A percentile compares a stretch with the other conserved stretches of the same genome.
Evolutionary conservation across 352 stramenopile species (phyloP).

Genomic region (Phytophthora sp.): DNA sequence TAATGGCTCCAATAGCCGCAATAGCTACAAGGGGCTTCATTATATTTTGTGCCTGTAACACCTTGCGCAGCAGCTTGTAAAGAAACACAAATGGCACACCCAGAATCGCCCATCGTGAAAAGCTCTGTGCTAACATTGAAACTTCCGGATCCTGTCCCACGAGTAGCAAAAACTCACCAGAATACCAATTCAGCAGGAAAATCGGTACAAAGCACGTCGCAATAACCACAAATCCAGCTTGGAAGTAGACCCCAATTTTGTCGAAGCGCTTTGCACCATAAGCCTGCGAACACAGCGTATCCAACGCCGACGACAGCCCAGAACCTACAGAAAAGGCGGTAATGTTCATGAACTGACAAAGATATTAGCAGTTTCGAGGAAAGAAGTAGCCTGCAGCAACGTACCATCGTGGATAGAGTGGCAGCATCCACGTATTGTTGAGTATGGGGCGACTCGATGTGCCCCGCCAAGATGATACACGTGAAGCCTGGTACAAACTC

Average conservation of each 20-base stretch:
- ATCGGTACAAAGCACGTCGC: constrained; percentile 47
- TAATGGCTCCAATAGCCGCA: constrained; percentile 53
- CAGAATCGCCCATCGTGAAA: constrained; percentile 58
- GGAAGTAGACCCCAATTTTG: constrained; percentile 84
- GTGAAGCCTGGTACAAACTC: constrained; percentile 60
- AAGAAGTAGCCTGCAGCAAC: not conserved
- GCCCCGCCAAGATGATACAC: constrained; percentile 68
- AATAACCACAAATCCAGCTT: constrained; percentile 68
- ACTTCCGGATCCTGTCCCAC: constrained; percentile 55
- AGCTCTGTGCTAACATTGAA: constrained; percentile 55
- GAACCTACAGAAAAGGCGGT: constrained; percentile 60
- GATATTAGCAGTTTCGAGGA: not conserved
- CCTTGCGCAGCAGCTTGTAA: constrained; percentile 81
- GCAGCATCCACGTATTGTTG: constrained; percentile 75
- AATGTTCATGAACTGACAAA: constrained; percentile 63
- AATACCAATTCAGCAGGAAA: constrained; percentile 68
- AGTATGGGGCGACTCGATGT: constrained; percentile 55
- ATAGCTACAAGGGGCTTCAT: constrained; percentile 69
- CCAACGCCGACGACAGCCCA: constrained; percentile 69
- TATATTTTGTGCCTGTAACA: constrained; percentile 79
- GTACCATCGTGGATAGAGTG: constrained; percentile 75
- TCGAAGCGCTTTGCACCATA: constrained; percentile 58
- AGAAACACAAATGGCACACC: constrained; percentile 75
- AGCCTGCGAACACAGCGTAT: constrained; percentile 77
- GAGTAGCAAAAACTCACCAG: constrained; percentile 42